Evolutionary conservation across 305 asterid species (phyloP), one percentile per base, ranked within the genome.

Genomic region (Galium porrigens): DNA sequence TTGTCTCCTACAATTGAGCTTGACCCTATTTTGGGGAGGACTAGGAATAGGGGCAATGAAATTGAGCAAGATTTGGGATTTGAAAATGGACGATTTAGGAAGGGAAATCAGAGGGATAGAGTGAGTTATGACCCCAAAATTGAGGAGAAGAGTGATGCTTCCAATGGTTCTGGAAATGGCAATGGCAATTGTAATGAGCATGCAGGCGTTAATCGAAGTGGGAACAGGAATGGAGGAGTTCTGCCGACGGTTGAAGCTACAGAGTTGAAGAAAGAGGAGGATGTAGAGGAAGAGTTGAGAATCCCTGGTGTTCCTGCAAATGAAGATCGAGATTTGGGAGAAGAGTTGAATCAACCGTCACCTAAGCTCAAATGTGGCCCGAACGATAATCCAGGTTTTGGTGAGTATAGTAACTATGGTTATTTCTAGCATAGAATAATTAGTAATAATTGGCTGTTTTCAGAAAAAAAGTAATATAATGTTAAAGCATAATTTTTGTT

Each of bases 351-450:
- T 5, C 22, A 67, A 68, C 75, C 75, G 37, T 77, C 90, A 37
- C 85, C 89, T 0, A 75, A 70, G 77, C 60, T 92, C 75, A 77
- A 74, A 41, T 81, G 83, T 63, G 95, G 97, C 33, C 60, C 86
- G 70, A 76, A 80, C 69, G 99, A 92, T 58, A 84, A 83, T 80
- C 99, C 97, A 9, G 94, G 97, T 64, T 83, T 79, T 64, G 95
- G 99, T 92, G 60, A 69, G 96, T 80, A 65, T 64, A 27, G 14
- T 29, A 10, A 36, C 42, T 36, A 36, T 36, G 41, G 41, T 17
- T 48, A n/a, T 72, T 30, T 29, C 30, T 48, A 48, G 33, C 15
- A 11, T 56, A 14, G 1, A 4, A 25, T 22, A 33, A 6, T 49
- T 48, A n/a, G 41, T 27, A 10, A 10, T 52, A 5, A 64, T 33